phyloP scores from a whole-genome alignment of 805 yeast genomes.

The Yamadazyma phyllophila region DNA sequence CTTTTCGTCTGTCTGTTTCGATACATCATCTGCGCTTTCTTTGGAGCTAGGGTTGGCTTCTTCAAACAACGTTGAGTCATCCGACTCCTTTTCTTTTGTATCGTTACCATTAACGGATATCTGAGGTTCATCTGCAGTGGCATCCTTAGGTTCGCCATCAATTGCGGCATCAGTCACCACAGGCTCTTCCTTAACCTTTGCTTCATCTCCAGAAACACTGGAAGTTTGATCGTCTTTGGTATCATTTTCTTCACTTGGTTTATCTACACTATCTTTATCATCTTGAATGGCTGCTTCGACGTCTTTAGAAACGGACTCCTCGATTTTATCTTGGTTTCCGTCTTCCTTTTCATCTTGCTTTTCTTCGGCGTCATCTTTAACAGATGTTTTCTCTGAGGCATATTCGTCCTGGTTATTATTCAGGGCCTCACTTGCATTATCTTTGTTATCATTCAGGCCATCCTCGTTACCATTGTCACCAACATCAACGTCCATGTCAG shows the following conservation, averaged over 20 bases:
- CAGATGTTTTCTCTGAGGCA: not conserved
- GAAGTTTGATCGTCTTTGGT: constrained; percentile 6
- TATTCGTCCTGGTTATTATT: not conserved
- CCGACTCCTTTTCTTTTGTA: no score
- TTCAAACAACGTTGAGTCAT: not conserved
- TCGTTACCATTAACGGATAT: no score
- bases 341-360: not conserved
- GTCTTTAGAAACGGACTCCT: not conserved
- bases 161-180: no score
- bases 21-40: no score
- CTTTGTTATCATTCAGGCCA: not conserved
- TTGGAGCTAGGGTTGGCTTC: not conserved
- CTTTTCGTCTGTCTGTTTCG: not conserved
- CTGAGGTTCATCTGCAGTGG: no score
- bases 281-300: constrained; percentile 5
- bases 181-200: no score
- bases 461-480: not conserved
- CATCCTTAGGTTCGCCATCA: no score
- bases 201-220: not conserved
- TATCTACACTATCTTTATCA: constrained; percentile 1
- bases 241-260: not conserved
- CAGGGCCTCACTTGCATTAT: not conserved
- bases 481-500: not conserved
- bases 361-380: not conserved
- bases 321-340: not conserved